These are phyloP conservation scores for Scenedesmus sp. DNA, from an alignment of 163 green algal species.

Conservation along the genomic window DNA sequence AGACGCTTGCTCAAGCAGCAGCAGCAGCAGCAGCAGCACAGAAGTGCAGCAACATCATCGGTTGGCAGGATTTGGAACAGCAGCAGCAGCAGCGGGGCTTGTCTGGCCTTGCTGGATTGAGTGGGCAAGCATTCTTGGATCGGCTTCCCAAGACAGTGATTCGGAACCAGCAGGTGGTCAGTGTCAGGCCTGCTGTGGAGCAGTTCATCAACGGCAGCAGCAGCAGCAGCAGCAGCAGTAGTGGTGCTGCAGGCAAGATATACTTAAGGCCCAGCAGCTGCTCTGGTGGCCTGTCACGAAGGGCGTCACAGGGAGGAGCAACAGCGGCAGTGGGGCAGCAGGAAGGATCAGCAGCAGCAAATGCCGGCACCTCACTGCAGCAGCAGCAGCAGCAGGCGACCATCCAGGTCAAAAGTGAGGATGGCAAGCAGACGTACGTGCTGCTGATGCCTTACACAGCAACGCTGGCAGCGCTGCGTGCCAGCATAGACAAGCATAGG, in stretches of 20 bases:
- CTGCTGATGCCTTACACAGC: slow-evolving; percentile 66
- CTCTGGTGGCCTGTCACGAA: background rate
- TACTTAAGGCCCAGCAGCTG: slow-evolving; percentile 19
- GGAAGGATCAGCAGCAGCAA: background rate
- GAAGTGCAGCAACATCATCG: slow-evolving; percentile 56
- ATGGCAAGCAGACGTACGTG: slow-evolving; percentile 70
- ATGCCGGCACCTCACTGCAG: background rate
- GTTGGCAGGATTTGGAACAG: slow-evolving; percentile 49
- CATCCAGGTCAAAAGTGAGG: slow-evolving; percentile 68
- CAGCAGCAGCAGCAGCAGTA: slow-evolving; percentile 16
- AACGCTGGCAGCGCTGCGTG: slow-evolving; percentile 58
- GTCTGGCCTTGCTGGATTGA: slow-evolving; percentile 5
- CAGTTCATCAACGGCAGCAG: slow-evolving; percentile 13
- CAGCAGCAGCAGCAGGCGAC: slow-evolving; percentile 36
- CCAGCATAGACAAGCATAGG: slow-evolving; percentile 61
- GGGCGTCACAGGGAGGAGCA: background rate
- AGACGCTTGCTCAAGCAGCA: slow-evolving; percentile 5
- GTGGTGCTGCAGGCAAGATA: background rate
- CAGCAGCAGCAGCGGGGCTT: background rate
- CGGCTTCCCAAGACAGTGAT: slow-evolving; percentile 66
- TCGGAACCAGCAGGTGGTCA: slow-evolving; percentile 69
- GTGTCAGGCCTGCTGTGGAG: slow-evolving; percentile 53
- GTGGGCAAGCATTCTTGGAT: slow-evolving; percentile 62
- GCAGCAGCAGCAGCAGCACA: background rate
- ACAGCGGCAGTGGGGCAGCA: slow-evolving; percentile 15